These are phyloP conservation scores for Breynia disticha DNA, from an alignment of 441 rosid species.

Conservation along the genomic window DNA sequence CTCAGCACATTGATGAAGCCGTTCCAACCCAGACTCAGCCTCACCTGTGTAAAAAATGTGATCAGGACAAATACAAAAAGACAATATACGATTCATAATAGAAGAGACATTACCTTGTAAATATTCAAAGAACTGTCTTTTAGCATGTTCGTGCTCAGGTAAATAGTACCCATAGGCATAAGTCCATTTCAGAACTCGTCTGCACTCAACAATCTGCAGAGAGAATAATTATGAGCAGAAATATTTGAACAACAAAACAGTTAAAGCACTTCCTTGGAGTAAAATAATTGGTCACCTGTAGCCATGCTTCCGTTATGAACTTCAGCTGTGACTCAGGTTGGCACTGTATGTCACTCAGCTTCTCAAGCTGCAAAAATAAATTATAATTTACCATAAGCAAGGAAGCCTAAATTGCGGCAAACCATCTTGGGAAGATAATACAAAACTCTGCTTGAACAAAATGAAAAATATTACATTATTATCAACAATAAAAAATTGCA, in stretches of 20 bases:
- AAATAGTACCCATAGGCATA: slow-evolving; percentile 90
- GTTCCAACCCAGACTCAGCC: slow-evolving; percentile 86
- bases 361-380: slow-evolving; percentile 49
- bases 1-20: slow-evolving; percentile 96
- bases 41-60: slow-evolving; percentile 46
- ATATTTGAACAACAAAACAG: not conserved
- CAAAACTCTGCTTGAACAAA: too few species aligned
- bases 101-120: slow-evolving; percentile 56
- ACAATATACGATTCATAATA: not conserved
- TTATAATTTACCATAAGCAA: not conserved
- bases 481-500: not conserved
- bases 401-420: not conserved
- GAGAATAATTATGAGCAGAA: not conserved
- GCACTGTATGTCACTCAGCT: slow-evolving; percentile 66
- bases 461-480: not conserved
- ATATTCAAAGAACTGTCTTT: slow-evolving; percentile 77
- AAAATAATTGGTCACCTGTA: slow-evolving; percentile 41
- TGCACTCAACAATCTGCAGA: slow-evolving; percentile 78
- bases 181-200: slow-evolving; percentile 92
- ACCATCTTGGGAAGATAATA: not conserved
- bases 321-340: slow-evolving; percentile 81
- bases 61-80: slow-evolving; percentile 3
- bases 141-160: slow-evolving; percentile 66
- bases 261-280: slow-evolving; percentile 1
- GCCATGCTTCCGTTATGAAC: slow-evolving; percentile 89